Conservation (phyloP, 345 rosid species). For the Euphorbia peplus region DNA sequence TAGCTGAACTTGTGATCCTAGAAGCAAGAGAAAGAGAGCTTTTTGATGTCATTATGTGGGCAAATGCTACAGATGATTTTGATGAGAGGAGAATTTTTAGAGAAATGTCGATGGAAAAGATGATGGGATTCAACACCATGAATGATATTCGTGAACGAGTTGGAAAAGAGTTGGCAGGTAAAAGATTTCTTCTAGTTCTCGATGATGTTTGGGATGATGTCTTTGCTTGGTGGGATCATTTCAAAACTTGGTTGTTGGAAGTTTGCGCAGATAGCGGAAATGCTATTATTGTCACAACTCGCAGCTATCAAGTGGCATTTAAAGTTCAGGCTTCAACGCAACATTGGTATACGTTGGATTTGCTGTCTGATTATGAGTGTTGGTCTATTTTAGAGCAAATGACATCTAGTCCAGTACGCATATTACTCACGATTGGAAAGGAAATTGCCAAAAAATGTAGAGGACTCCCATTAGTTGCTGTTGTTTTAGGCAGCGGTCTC, state of each 20-base stretch:
- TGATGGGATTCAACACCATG: neutral
- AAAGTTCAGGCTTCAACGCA: neutral
- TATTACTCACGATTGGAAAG: slow-evolving; percentile 11
- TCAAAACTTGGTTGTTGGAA: slow-evolving; percentile 4
- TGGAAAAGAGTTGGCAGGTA: neutral
- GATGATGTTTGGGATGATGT: slow-evolving; percentile 29
- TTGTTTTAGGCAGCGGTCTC: slow-evolving; percentile 13
- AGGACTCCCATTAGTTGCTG: slow-evolving; percentile 18
- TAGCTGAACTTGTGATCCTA: slow-evolving; percentile 12
- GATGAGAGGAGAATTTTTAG: neutral
- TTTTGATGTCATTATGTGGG: slow-evolving; percentile 1
- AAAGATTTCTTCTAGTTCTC: slow-evolving; percentile 17
- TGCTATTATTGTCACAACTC: slow-evolving; percentile 20
- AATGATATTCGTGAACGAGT: too few relatives aligned
- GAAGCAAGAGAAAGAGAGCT: neutral
- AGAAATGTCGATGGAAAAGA: neutral
- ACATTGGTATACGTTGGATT: neutral
- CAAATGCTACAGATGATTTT: neutral
- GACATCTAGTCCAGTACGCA: neutral
- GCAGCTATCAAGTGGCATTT: slow-evolving; percentile 3
- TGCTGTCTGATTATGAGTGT: slow-evolving; percentile 10
- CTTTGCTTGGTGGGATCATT: neutral
- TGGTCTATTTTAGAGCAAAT: slow-evolving; percentile 18
- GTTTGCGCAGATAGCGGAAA: neutral
- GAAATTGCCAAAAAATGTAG: slow-evolving; percentile 18